phyloP scores from a whole-genome alignment of 192 early-diverging fungal genomes.

The Coemansia sp. region DNA sequence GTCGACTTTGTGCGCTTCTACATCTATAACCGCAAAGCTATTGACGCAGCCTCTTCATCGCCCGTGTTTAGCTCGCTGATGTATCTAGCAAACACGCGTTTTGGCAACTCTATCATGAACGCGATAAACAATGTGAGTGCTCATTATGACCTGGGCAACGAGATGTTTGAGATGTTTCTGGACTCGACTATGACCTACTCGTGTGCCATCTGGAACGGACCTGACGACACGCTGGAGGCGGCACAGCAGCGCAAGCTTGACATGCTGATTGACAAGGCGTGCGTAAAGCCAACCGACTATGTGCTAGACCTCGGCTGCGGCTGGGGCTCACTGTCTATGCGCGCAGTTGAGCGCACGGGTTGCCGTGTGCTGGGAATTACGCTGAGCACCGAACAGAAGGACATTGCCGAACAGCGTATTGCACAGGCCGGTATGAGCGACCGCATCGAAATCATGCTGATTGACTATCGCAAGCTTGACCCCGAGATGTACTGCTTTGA shows the following conservation, averaged over 20 bases:
- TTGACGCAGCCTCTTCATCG: constrained; percentile 52
- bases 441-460: constrained; percentile 61
- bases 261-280: constrained; percentile 59
- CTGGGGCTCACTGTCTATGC: constrained; percentile 71
- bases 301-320: constrained; percentile 74
- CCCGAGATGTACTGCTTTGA: constrained; percentile 63
- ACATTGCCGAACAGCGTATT: constrained; percentile 63
- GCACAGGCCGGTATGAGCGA: constrained; percentile 56
- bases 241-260: constrained; percentile 67
- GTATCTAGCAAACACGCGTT: constrained; percentile 56
- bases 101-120: constrained; percentile 67
- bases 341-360: constrained; percentile 57
- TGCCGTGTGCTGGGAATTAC: constrained; percentile 67
- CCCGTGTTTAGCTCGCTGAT: constrained; percentile 58
- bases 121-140: constrained; percentile 62
- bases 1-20: constrained; percentile 58
- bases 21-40: constrained; percentile 57
- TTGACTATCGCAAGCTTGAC: constrained; percentile 66
- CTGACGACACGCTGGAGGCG: constrained; percentile 60
- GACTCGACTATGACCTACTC: constrained; percentile 72
- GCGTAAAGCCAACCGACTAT: constrained; percentile 54
- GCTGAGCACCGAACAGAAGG: constrained; percentile 66
- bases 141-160: constrained; percentile 77
- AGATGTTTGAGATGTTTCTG: constrained; percentile 70
- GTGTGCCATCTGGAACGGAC: constrained; percentile 63